Evolutionary conservation across 768 basidiomycete genomes (phyloP).

Genomic region (Podaxis sp.): DNA sequence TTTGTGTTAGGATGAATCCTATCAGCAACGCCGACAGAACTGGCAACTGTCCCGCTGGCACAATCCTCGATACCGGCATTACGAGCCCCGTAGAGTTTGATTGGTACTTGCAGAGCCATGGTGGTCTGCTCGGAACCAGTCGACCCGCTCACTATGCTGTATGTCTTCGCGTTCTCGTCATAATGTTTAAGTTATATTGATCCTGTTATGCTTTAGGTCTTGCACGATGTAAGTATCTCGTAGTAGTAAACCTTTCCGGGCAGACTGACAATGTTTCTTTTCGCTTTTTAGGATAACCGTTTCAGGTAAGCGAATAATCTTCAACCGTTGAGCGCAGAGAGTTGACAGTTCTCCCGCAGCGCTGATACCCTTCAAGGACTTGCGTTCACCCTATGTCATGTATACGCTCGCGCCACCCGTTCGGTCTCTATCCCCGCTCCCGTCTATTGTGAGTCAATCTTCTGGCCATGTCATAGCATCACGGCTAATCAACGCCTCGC

Average conservation of each 20-base stretch:
- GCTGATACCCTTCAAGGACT: slow-evolving; percentile 70
- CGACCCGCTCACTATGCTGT: slow-evolving; percentile 45
- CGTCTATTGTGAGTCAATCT: slow-evolving; percentile 59
- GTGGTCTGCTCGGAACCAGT: slow-evolving; percentile 75
- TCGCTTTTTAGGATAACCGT: slow-evolving; percentile 43
- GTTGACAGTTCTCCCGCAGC: slow-evolving; percentile 28
- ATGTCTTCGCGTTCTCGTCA: neutral
- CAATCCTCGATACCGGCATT: slow-evolving; percentile 72
- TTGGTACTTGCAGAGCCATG: slow-evolving; percentile 78
- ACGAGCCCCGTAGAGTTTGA: slow-evolving; percentile 74
- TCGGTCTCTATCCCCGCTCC: slow-evolving; percentile 82
- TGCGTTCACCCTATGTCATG: slow-evolving; percentile 70
- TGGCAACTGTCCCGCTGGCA: slow-evolving; percentile 76
- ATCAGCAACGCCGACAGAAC: slow-evolving; percentile 47
- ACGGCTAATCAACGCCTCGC: neutral
- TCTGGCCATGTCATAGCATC: neutral
- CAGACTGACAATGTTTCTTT: neutral
- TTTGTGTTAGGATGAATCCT: slow-evolving; percentile 31
- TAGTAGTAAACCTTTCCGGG: neutral
- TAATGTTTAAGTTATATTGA: neutral
- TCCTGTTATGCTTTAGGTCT: slow-evolving; percentile 24
- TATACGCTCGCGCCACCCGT: slow-evolving; percentile 74
- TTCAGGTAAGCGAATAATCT: slow-evolving; percentile 44
- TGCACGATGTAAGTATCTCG: slow-evolving; percentile 32
- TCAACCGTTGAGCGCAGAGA: neutral